Evolutionary conservation across 139 green algal species (phyloP), one percentile per base, ranked within the genome.

Genomic region (Picochlorum sp.): DNA sequence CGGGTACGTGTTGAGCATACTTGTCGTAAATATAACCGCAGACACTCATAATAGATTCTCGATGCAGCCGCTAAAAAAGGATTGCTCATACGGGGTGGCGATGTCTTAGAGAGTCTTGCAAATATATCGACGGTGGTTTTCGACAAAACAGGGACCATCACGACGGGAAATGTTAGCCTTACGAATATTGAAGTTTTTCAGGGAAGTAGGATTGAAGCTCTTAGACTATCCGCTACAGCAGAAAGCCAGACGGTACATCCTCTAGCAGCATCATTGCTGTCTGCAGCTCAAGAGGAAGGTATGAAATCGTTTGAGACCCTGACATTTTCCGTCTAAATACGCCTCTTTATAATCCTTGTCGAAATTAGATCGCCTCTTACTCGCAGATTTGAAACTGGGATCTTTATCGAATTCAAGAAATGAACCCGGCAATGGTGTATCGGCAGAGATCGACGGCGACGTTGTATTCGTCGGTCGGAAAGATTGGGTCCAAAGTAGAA

Each of bases 131-230:
- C 74, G 2, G 64, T 95, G 7, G 79, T 93, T 9, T 95, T 98
- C 72, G 91, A 98, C 79, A 98, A 98, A 78, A 98, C 91, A 2
- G 91, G 91, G 32, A 98, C 91, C 7, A 72, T 98, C 4, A 98
- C 91, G 0, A 47, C 79, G 33, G 89, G 82, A 30, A 25, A 50
- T 35, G 28, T 44, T 36, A 4, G n/a, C 25, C 36, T 85, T 13
- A 57, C 64, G 14, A 32, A 31, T 2, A 53, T 59, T 0, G 40
- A 61, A 16, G 35, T 57, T 5, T 28, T 57, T 45, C 4, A 33
- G 0, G 65, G 70, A 18, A 55, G 13, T 45, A 75, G 70, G 55
- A n/a, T 33, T 22, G 61, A 52, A 8, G 53, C 68, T 29, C 16
- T 88, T 63, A 63, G 95, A 67, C 18, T 87, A 55, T 84, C 86